Conservation (phyloP, 192 early-diverging fungal species). For the Umbelopsis ramanniana region DNA sequence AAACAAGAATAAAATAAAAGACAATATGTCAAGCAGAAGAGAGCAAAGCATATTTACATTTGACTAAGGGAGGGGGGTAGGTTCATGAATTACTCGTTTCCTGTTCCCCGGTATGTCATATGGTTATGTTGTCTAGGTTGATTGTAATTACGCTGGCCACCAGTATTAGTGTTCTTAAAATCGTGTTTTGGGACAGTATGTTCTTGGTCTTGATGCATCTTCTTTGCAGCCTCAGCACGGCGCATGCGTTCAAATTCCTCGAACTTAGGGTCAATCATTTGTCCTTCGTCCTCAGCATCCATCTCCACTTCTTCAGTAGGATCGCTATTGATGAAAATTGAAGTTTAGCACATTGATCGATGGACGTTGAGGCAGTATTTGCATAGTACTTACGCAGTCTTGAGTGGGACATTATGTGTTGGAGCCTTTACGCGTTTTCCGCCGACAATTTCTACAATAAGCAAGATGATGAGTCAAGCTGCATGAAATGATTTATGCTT, state of each 20-base stretch:
- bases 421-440: slow-evolving; percentile 17
- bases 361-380: no score
- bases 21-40: neutral
- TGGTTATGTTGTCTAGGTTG: slow-evolving; percentile 23
- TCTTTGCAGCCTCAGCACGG: neutral
- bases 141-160: slow-evolving; percentile 1
- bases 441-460: neutral
- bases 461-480: neutral
- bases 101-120: neutral
- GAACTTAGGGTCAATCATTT: neutral
- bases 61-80: neutral
- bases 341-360: neutral
- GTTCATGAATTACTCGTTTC: neutral
- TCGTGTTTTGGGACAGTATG: neutral
- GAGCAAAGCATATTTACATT: slow-evolving; percentile 12
- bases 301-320: neutral
- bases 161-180: neutral
- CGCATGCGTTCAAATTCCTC: slow-evolving; percentile 12
- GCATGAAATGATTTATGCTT: neutral
- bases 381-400: slow-evolving; percentile 2
- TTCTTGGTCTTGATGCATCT: neutral
- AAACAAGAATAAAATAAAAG: neutral
- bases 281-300: neutral
- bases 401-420: slow-evolving; percentile 10
- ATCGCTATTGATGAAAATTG: neutral